Evolutionary conservation across 139 green algal genomes (phyloP).

Genomic region (Chlorella ohadii): DNA sequence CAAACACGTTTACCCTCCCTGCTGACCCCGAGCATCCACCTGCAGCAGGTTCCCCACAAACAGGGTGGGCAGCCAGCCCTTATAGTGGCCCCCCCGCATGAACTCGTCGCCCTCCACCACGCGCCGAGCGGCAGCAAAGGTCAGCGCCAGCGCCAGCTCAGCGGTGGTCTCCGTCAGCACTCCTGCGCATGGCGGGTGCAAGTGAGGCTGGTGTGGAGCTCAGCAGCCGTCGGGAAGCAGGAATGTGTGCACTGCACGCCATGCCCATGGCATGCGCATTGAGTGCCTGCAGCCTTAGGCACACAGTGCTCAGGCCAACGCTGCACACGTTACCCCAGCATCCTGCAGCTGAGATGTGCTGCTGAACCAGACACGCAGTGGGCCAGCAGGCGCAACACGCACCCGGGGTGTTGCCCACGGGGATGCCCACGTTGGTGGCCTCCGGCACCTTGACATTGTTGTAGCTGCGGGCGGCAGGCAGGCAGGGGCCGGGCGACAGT

Average conservation of each 20-base stretch:
- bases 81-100: constrained; percentile 95
- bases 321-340: too few species aligned
- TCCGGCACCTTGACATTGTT: constrained; percentile 96
- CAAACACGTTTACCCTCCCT: too few species aligned
- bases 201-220: background rate
- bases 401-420: constrained; percentile 98
- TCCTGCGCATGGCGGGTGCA: constrained; percentile 48
- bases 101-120: constrained; percentile 96
- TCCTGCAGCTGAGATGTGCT: too few species aligned
- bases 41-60: constrained; percentile 90
- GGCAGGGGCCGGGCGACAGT: too few species aligned
- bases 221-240: background rate
- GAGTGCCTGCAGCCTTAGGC: background rate
- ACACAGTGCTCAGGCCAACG: too few species aligned
- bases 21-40: background rate
- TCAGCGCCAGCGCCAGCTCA: constrained; percentile 95
- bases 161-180: constrained; percentile 97
- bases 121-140: constrained; percentile 89
- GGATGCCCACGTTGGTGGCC: constrained; percentile 90
- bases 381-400: background rate
- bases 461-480: constrained; percentile 65
- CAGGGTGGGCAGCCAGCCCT: constrained; percentile 96
- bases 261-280: too few species aligned
- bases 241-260: too few species aligned
- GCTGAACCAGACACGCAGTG: too few species aligned